Conservation (phyloP, 2,329 filamentous ascomycete species). For the Emmonsiellopsis sp. region DNA sequence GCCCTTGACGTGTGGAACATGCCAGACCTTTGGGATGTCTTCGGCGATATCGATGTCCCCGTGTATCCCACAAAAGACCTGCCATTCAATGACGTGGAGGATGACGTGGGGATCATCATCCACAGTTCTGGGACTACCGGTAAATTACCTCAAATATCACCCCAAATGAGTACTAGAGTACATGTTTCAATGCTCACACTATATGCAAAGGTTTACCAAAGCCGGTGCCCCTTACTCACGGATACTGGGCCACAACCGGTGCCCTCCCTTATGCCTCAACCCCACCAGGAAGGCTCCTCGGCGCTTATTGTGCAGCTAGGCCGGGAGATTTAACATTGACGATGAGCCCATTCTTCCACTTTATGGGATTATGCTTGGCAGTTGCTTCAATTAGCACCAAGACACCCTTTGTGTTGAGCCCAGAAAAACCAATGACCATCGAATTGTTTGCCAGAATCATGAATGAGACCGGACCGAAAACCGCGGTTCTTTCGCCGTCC, state of each 20-base stretch:
- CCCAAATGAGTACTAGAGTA: not conserved
- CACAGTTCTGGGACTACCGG: conserved; percentile 32
- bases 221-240: conserved; percentile 20
- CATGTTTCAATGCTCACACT: not conserved
- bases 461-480: conserved; percentile 11
- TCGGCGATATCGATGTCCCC: conserved; percentile 5
- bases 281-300: conserved; percentile 12
- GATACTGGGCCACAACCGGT: conserved; percentile 15
- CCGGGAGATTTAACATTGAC: conserved; percentile 11
- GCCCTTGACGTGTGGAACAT: conserved; percentile 7
- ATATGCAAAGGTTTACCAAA: conserved; percentile 19
- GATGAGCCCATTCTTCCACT: conserved; percentile 19
- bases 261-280: conserved; percentile 3
- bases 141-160: conserved; percentile 5
- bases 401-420: conserved; percentile 13
- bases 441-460: conserved; percentile 15
- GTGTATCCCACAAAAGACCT: conserved; percentile 14
- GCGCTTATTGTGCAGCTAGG: conserved; percentile 7
- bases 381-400: conserved; percentile 13
- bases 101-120: conserved; percentile 18
- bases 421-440: conserved; percentile 18
- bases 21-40: conserved; percentile 10
- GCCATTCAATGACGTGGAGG: conserved; percentile 13
- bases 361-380: conserved; percentile 17
- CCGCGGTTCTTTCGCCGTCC: conserved; percentile 16